phyloP scores from a whole-genome alignment of 2,329 filamentous ascomycete species.

The Aspergillus hortae region DNA sequence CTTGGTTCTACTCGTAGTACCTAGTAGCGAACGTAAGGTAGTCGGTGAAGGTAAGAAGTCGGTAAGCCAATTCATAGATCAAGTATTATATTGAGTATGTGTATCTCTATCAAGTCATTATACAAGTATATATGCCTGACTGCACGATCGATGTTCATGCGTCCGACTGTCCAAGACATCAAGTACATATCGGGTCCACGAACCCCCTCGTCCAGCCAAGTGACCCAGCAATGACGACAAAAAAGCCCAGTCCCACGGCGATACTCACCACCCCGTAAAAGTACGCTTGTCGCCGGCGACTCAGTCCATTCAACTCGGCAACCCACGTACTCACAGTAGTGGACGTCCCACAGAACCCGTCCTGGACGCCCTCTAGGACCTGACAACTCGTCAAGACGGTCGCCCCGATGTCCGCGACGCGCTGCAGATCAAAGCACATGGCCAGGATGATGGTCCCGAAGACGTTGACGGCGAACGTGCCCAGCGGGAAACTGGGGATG shows the following conservation, averaged over 20 bases:
- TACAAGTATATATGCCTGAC: not conserved
- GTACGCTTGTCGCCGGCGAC: conserved; percentile 58
- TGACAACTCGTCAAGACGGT: conserved; percentile 55
- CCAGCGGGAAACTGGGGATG: conserved; percentile 68
- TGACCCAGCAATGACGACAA: conserved; percentile 55
- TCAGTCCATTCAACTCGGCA: conserved; percentile 54
- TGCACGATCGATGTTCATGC: no score
- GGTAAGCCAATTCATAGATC: no score
- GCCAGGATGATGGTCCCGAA: conserved; percentile 71
- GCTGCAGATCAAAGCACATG: conserved; percentile 75
- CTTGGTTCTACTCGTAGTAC: not conserved
- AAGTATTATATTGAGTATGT: no score
- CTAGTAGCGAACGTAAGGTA: not conserved
- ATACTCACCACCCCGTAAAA: conserved; percentile 51
- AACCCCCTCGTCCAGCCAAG: conserved; percentile 52
- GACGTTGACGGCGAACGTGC: conserved; percentile 81
- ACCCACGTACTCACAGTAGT: conserved; percentile 69
- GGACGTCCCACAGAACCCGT: conserved; percentile 65
- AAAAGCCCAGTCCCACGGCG: conserved; percentile 43
- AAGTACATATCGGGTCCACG: conserved; percentile 29
- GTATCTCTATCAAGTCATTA: not conserved
- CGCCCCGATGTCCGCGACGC: conserved; percentile 49
- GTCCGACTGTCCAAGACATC: not conserved
- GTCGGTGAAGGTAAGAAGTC: no score
- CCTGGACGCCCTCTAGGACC: conserved; percentile 62